Evolutionary conservation across 305 asterid genomes (phyloP).

Genomic region (Plantago coronopus): DNA sequence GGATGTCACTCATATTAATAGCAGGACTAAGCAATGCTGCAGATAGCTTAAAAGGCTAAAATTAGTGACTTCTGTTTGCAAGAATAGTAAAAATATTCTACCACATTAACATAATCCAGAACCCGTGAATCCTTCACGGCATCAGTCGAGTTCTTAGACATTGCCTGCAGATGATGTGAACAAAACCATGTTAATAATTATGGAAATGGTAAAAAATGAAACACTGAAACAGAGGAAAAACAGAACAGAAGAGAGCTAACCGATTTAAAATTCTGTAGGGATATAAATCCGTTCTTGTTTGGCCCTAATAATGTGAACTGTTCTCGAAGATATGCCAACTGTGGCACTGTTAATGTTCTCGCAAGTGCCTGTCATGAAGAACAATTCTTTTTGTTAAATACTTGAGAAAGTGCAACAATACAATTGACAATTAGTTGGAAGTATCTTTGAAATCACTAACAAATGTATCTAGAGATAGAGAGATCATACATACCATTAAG

Average conservation of each 20-base stretch:
- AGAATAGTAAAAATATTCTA: conserved; percentile 23
- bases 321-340: conserved; percentile 56
- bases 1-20: conserved; percentile 1
- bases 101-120: conserved; percentile 73
- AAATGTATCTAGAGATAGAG: not conserved
- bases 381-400: no score
- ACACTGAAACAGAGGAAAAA: not conserved
- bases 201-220: not conserved
- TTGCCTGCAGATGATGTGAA: conserved; percentile 44
- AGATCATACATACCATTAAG: conserved; percentile 54
- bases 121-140: conserved; percentile 93
- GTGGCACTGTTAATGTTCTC: conserved; percentile 46
- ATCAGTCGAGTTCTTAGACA: conserved; percentile 68
- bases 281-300: conserved; percentile 48
- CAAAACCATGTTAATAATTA: not conserved
- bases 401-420: conserved; percentile 3
- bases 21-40: conserved; percentile 5
- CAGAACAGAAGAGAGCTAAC: conserved; percentile 24
- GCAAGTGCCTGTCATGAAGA: conserved; percentile 48
- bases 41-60: conserved; percentile 1
- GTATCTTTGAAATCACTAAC: not conserved
- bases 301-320: conserved; percentile 56
- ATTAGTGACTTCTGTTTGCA: not conserved
- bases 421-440: conserved; percentile 2
- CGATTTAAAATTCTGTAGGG: conserved; percentile 46